Percentiles rank a stretch among this genome's conserved stretches.
These are phyloP conservation scores for Tausonia pullulans DNA, from an alignment of 1,284 basidiomycete genomes.

Conservation along the genomic window DNA sequence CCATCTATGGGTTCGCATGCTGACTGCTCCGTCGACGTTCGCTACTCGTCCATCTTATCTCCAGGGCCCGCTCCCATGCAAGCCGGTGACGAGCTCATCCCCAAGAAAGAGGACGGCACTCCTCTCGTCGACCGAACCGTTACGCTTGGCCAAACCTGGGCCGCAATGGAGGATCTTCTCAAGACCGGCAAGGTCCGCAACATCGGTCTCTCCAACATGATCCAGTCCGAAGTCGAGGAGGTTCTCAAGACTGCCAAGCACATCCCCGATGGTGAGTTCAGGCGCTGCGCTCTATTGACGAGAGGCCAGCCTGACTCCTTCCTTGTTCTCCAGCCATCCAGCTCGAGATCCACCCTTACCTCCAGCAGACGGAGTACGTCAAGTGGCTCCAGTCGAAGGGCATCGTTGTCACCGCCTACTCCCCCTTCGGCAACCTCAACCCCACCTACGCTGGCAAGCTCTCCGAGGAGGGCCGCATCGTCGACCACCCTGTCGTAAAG, in stretches of 20 bases:
- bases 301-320: neutral
- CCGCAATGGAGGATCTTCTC: constrained; percentile 47
- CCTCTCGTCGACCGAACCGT: constrained; percentile 33
- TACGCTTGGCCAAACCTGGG: constrained; percentile 47
- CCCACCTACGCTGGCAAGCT: constrained; percentile 14
- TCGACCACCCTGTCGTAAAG: constrained; percentile 28
- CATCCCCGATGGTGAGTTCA: constrained; percentile 18
- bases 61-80: constrained; percentile 11
- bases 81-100: neutral
- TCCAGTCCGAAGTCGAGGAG: constrained; percentile 18
- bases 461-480: constrained; percentile 20
- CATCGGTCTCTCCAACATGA: constrained; percentile 37
- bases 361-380: constrained; percentile 21
- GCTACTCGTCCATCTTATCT: neutral
- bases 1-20: too few species aligned
- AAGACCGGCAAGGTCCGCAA: constrained; percentile 41
- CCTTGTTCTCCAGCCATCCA: neutral
- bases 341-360: constrained; percentile 20
- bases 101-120: neutral
- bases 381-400: constrained; percentile 15
- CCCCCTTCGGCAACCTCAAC: constrained; percentile 33
- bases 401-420: constrained; percentile 34
- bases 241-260: constrained; percentile 22
- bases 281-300: neutral
- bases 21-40: neutral